These are phyloP conservation scores for Eucalyptus tenuipes DNA, from an alignment of 345 rosid species.

Conservation along the genomic window DNA sequence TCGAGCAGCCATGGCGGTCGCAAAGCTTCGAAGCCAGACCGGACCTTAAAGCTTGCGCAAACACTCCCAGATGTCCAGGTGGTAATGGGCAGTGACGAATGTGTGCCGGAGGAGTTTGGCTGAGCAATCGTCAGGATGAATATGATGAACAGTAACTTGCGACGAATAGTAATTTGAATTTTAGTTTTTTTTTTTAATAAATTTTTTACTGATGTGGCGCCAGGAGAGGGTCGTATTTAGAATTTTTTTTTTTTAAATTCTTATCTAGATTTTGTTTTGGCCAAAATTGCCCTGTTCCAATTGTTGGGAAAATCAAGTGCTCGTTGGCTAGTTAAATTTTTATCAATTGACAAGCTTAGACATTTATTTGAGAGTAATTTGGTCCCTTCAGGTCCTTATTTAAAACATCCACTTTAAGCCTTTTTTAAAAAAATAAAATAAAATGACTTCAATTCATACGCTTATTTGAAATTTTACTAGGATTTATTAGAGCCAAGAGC, in stretches of 20 bases:
- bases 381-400: accelerated
- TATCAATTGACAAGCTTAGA: no score
- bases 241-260: no score
- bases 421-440: no score
- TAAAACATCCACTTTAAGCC: no score
- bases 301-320: not conserved
- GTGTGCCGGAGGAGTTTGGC: not conserved
- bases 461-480: no score
- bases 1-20: not conserved
- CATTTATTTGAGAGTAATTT: no score
- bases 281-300: not conserved
- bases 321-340: accelerated
- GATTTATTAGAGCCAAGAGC: not conserved
- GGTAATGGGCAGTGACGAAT: not conserved
- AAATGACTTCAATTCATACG: accelerated
- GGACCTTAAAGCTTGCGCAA: not conserved
- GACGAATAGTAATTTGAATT: not conserved
- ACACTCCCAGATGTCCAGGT: not conserved
- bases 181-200: no score
- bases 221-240: no score
- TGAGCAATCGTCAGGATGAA: not conserved
- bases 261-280: not conserved
- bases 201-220: no score
- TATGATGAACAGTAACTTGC: not conserved
- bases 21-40: not conserved